Conservation (phyloP, 2,329 filamentous ascomycete species). For the Neonectria hederae region DNA sequence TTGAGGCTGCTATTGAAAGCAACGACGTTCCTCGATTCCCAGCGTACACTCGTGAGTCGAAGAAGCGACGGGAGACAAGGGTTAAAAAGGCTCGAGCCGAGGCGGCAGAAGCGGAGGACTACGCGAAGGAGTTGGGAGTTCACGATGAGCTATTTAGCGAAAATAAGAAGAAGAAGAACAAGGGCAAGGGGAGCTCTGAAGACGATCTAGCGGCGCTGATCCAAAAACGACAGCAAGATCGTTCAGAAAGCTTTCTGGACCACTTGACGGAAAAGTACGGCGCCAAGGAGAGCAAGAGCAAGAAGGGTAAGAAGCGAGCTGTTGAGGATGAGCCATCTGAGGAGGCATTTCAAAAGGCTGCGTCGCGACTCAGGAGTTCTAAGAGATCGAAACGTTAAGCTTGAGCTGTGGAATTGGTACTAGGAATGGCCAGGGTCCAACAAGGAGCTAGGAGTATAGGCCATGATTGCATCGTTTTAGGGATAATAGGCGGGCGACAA, state of each 20-base stretch:
- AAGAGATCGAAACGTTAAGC: slow-evolving; percentile 39
- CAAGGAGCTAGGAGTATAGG: slow-evolving; percentile 14
- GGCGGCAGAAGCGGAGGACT: slow-evolving; percentile 75
- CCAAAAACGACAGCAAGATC: slow-evolving; percentile 71
- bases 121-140: slow-evolving; percentile 78
- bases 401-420: too few relatives aligned
- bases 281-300: slow-evolving; percentile 51
- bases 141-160: slow-evolving; percentile 73
- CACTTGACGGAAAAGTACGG: slow-evolving; percentile 81
- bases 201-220: slow-evolving; percentile 77
- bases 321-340: slow-evolving; percentile 73
- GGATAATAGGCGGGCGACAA: background rate
- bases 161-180: slow-evolving; percentile 57
- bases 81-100: slow-evolving; percentile 72
- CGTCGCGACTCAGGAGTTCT: slow-evolving; percentile 54
- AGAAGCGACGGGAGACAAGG: slow-evolving; percentile 68
- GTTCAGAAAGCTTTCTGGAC: slow-evolving; percentile 72
- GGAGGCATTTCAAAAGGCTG: slow-evolving; percentile 68
- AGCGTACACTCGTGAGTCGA: slow-evolving; percentile 78
- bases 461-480: background rate
- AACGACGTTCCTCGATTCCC: slow-evolving; percentile 73
- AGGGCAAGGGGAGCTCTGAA: slow-evolving; percentile 57
- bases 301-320: slow-evolving; percentile 62
- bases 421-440: background rate
- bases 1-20: slow-evolving; percentile 79